Evolutionary conservation across 1,284 basidiomycete genomes (phyloP).

Genomic region (Heterobasidion occidentale): DNA sequence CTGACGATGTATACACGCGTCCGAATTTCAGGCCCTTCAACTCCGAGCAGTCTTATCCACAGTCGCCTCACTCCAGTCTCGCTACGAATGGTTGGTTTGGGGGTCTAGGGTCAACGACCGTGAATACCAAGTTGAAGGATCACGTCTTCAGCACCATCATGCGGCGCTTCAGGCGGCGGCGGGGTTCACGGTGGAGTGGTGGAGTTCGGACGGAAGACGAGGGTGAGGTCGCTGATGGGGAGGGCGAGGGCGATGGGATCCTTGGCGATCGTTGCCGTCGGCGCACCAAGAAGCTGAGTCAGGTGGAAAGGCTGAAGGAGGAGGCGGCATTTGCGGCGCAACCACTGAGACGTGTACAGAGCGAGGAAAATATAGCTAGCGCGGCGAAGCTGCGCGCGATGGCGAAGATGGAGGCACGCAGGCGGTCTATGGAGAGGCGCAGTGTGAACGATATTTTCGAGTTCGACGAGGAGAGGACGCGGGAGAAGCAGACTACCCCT

Average conservation of each 20-base stretch:
- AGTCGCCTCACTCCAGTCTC: conserved; percentile 10
- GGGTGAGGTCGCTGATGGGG: conserved; percentile 33
- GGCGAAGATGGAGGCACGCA: background rate
- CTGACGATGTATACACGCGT: conserved; percentile 21
- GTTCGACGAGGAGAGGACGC: conserved; percentile 30
- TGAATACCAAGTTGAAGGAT: conserved; percentile 89
- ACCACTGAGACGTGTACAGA: conserved; percentile 52
- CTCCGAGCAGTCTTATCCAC: conserved; percentile 24
- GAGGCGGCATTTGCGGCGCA: conserved; percentile 16
- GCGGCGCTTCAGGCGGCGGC: conserved; percentile 54
- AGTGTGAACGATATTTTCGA: conserved; percentile 33
- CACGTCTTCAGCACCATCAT: conserved; percentile 88
- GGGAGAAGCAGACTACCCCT: background rate
- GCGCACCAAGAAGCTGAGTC: conserved; percentile 25
- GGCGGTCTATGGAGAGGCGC: conserved; percentile 2
- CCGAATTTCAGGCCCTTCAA: conserved; percentile 29
- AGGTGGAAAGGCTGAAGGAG: conserved; percentile 29
- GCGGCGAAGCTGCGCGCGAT: conserved; percentile 22
- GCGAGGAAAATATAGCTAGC: conserved; percentile 41
- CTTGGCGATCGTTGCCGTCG: conserved; percentile 17
- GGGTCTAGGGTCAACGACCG: conserved; percentile 84
- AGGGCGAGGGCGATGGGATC: conserved; percentile 11
- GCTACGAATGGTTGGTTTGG: conserved; percentile 48
- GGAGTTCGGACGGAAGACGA: conserved; percentile 30
- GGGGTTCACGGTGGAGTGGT: conserved; percentile 30